Conservation (phyloP, 1,139 yeast species). For the Nakaseomyces sp. region DNA sequence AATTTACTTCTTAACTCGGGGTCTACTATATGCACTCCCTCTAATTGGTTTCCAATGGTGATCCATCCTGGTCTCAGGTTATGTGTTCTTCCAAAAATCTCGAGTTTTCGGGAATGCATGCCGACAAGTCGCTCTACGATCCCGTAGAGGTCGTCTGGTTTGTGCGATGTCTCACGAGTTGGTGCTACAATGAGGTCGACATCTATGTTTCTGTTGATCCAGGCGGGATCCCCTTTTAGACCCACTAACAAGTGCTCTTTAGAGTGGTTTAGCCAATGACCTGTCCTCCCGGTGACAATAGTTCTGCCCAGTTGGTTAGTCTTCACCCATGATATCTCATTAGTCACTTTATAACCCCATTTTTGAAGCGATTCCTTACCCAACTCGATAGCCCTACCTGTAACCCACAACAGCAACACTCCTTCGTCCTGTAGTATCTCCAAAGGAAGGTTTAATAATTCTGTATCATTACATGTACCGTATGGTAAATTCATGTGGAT, state of each 20-base stretch:
- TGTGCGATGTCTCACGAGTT: conserved; percentile 80
- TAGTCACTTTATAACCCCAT: conserved; percentile 77
- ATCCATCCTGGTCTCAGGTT: conserved; percentile 88
- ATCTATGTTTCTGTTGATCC: conserved; percentile 62
- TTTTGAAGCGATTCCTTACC: conserved; percentile 66
- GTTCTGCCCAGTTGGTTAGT: conserved; percentile 80
- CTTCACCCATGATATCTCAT: conserved; percentile 86
- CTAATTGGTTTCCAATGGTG: conserved; percentile 74
- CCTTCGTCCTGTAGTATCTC: conserved; percentile 74
- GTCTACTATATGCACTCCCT: background rate
- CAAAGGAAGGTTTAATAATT: conserved; percentile 57
- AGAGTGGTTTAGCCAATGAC: conserved; percentile 94
- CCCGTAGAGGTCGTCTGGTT: conserved; percentile 85
- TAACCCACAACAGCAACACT: conserved; percentile 78
- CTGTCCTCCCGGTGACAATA: conserved; percentile 90
- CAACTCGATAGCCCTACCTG: conserved; percentile 83
- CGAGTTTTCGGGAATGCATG: conserved; percentile 63
- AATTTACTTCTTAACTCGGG: background rate
- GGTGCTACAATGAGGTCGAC: conserved; percentile 71
- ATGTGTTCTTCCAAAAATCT: conserved; percentile 80
- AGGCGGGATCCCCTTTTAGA: conserved; percentile 66
- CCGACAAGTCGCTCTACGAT: conserved; percentile 81
- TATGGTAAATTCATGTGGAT: conserved; percentile 76
- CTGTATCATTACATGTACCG: conserved; percentile 69
- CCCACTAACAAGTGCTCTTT: conserved; percentile 87